These are phyloP conservation scores for Penicillium paxilli DNA, from an alignment of 495 filamentous ascomycete species.

Conservation along the genomic window DNA sequence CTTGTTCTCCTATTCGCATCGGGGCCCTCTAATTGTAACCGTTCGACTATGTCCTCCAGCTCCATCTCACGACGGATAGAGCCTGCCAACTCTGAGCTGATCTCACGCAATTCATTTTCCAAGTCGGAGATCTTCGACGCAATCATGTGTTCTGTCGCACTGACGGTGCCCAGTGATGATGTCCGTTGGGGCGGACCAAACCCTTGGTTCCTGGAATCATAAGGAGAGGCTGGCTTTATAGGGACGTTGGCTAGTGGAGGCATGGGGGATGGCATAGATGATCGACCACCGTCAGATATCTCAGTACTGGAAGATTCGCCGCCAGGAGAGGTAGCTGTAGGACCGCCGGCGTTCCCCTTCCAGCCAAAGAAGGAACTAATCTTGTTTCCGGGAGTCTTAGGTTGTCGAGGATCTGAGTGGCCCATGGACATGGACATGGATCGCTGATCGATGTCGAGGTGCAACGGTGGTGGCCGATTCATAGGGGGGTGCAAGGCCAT, in stretches of 20 bases:
- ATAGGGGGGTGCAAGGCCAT: slow-evolving; percentile 45
- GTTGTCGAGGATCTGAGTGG: slow-evolving; percentile 37
- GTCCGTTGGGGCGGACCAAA: slow-evolving; percentile 34
- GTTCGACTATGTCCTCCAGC: slow-evolving; percentile 88
- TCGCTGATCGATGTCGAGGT: slow-evolving; percentile 36
- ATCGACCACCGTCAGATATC: slow-evolving; percentile 61
- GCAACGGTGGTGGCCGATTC: slow-evolving; percentile 40
- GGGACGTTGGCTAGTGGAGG: slow-evolving; percentile 48
- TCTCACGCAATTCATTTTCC: slow-evolving; percentile 89
- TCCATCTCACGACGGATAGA: slow-evolving; percentile 97
- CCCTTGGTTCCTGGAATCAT: slow-evolving; percentile 47
- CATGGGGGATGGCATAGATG: slow-evolving; percentile 58
- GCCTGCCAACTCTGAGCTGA: slow-evolving; percentile 86
- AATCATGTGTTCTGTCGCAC: slow-evolving; percentile 43
- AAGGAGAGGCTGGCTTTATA: slow-evolving; percentile 35
- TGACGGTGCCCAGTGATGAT: slow-evolving; percentile 37
- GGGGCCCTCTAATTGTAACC: slow-evolving; percentile 73
- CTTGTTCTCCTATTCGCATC: slow-evolving; percentile 72
- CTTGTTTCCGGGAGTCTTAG: slow-evolving; percentile 62
- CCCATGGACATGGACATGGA: slow-evolving; percentile 34
- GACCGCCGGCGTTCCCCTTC: slow-evolving; percentile 40
- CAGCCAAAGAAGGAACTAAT: slow-evolving; percentile 72
- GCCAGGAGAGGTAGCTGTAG: slow-evolving; percentile 48
- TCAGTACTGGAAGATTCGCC: slow-evolving; percentile 63
- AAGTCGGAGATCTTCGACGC: slow-evolving; percentile 66